Base-by-base conservation (phyloP, 2,329 filamentous ascomycete species). In the Blumeria graminis region DNA sequence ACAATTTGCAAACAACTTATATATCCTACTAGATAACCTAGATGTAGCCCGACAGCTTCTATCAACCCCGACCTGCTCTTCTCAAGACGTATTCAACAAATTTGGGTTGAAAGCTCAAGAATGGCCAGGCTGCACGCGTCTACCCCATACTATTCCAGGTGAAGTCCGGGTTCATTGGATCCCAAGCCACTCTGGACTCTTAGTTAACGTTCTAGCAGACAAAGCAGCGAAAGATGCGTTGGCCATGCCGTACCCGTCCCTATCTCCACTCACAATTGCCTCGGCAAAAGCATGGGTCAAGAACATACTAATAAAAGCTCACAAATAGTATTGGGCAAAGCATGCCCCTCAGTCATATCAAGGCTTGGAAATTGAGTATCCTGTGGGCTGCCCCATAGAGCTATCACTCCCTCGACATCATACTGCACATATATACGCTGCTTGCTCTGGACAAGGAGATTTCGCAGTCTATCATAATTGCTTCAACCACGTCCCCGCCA, bases 301-400 rank as follows among this genome's bases (percentile, higher is more conserved):
- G 10, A 6, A 33, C 18, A 11, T 51, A 11, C 8, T 8, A 32
- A 13, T n/a, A 51, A 34, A 9, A n/a, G 18, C 28, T 13, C n/a
- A 33, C 46, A 51, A 32, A 51, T 6, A 51, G 33, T 51, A 34
- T 34, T 51, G 22, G 22, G 22, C 11, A 11, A 14, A n/a, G 28
- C 46, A 53, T 53, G 50, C 50, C 33, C 32, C 50, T 38, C 32
- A 53, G 18, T 53, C 50, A 38, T 36, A 53, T n/a, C 7, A 53
- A 35, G 33, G 35, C 13, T 16, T 53, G 16, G 33, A 53, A 53
- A 53, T 53, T 16, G 33, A 35, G 1, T 53, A 35, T 38, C 13
- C 13, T 9, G 11, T 53, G 4, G 50, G 50, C 28, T 38, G 4
- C 50, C 16, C 50, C 34, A 28, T 10, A 11, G 34, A 53, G 18